These are phyloP conservation scores for Chaetomium cochliodes DNA, from an alignment of 495 filamentous ascomycete genomes.

Conservation along the genomic window DNA sequence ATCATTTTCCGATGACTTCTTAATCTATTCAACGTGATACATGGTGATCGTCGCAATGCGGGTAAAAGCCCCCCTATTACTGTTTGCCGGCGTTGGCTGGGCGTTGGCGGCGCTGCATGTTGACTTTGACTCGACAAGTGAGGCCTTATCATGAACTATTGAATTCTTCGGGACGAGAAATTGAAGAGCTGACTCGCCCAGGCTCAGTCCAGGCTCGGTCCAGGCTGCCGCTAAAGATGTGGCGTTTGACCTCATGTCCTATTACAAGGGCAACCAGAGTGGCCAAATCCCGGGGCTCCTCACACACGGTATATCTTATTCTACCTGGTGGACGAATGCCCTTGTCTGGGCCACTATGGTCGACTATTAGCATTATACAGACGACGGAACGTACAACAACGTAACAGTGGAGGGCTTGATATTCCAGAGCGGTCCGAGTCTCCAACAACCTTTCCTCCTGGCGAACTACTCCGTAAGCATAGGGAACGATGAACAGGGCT, in stretches of 20 bases:
- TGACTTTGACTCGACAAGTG: constrained; percentile 13
- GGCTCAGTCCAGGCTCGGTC: constrained; percentile 15
- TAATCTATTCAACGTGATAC: no score
- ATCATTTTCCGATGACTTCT: no score
- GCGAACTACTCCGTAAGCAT: constrained; percentile 66
- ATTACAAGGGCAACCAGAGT: constrained; percentile 61
- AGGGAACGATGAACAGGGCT: constrained; percentile 79
- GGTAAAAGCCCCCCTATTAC: neutral
- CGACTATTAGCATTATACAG: constrained; percentile 70
- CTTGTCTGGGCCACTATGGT: constrained; percentile 56
- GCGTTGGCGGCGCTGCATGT: constrained; percentile 18
- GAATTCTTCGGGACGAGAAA: neutral
- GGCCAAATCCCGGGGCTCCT: constrained; percentile 67
- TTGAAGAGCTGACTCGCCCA: neutral
- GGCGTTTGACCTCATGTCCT: constrained; percentile 62
- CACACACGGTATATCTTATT: no score
- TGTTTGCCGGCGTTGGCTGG: constrained; percentile 10
- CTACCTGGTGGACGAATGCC: constrained; percentile 60
- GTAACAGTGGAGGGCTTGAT: constrained; percentile 58
- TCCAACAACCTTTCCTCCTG: constrained; percentile 55
- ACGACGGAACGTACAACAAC: constrained; percentile 62
- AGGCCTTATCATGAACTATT: neutral
- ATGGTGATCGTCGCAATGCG: neutral
- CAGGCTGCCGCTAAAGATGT: constrained; percentile 20
- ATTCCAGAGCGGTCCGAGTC: constrained; percentile 58